These are phyloP conservation scores for Venturia aucupariae DNA, from an alignment of 2,329 filamentous ascomycete species.

Conservation along the genomic window DNA sequence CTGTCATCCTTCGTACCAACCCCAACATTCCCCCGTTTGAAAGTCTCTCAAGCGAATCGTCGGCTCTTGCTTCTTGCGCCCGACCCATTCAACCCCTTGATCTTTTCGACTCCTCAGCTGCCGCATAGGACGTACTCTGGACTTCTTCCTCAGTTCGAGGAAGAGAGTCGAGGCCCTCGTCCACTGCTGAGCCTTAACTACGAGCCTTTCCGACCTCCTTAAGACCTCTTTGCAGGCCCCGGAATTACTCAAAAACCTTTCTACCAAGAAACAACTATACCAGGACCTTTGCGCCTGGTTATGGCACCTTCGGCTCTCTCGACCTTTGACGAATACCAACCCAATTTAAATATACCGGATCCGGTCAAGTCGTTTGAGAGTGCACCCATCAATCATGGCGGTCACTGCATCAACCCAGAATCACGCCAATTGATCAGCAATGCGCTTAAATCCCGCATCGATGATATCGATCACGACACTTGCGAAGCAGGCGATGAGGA, in stretches of 20 bases:
- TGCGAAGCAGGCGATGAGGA: slow-evolving; percentile 93
- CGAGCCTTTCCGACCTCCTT: slow-evolving; percentile 92
- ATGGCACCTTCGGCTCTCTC: slow-evolving; percentile 16
- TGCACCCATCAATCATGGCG: slow-evolving; percentile 21
- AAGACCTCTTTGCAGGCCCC: slow-evolving; percentile 44
- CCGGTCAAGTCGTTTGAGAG: slow-evolving; percentile 13
- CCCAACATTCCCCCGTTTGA: background rate
- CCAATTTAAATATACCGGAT: slow-evolving; percentile 31
- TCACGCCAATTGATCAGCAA: slow-evolving; percentile 77
- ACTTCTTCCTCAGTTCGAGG: slow-evolving; percentile 99
- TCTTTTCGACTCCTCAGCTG: slow-evolving; percentile 52
- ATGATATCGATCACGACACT: slow-evolving; percentile 72
- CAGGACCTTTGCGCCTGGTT: slow-evolving; percentile 16
- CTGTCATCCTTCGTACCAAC: background rate
- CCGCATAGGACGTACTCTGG: slow-evolving; percentile 98
- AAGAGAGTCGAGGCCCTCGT: slow-evolving; percentile 97
- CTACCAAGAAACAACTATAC: slow-evolving; percentile 24
- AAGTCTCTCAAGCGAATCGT: background rate
- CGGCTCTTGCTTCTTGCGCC: slow-evolving; percentile 8
- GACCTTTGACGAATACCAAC: slow-evolving; percentile 24
- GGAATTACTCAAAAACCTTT: slow-evolving; percentile 10
- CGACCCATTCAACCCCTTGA: background rate
- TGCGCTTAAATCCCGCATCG: slow-evolving; percentile 76
- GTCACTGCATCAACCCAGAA: slow-evolving; percentile 35
- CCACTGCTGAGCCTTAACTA: slow-evolving; percentile 74